Base-by-base conservation (phyloP, 306 rosid species). In the Prunus mume region DNA sequence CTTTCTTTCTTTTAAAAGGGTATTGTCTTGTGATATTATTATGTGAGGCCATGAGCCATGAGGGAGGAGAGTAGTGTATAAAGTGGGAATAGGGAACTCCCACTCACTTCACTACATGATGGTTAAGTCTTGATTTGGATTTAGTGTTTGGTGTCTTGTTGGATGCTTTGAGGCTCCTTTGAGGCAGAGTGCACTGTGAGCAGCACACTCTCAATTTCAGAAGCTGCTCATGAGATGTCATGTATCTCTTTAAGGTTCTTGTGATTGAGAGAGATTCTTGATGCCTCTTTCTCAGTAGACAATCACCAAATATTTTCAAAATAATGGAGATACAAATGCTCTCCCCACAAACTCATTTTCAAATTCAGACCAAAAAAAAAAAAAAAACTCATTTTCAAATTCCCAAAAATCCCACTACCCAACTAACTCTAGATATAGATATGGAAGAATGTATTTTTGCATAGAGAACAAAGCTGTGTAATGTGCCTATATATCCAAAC, bases 221-320 rank as follows among this genome's bases (percentile, higher is more conserved):
- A 46, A 28, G 58, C 69, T 60, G 57, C 18, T 19, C 60, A 61
- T 61, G 57, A 60, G 46, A 28, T 45, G 77, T 61, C 58, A 15
- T 25, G 25, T 49, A 6, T 49, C 54, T 3, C 27, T 38, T 65
- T 65, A 65, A 65, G 49, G 69, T 38, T 65, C 27, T 65, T 65
- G 69, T 65, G 50, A 65, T 68, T 61, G 65, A 11, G 77, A 41
- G 19, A 52, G 19, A 51, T 46, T 58, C 68, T 73, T 58, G 68
- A 38, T 73, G 76, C 72, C 63, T 19, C 43, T 38, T 38, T 38
- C 43, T 38, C 69, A 68, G 65, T 66, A 73, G 46, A 69, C 87
- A 71, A 84, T 66, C 65, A 28, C 70, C 75, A 73, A 10, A 78
- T 61, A 71, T 57, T 75, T 66, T 61, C 27, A 70, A 83, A 77